Evolutionary conservation across 352 stramenopile species (phyloP).

Genomic region (Vaucheria bursata): DNA sequence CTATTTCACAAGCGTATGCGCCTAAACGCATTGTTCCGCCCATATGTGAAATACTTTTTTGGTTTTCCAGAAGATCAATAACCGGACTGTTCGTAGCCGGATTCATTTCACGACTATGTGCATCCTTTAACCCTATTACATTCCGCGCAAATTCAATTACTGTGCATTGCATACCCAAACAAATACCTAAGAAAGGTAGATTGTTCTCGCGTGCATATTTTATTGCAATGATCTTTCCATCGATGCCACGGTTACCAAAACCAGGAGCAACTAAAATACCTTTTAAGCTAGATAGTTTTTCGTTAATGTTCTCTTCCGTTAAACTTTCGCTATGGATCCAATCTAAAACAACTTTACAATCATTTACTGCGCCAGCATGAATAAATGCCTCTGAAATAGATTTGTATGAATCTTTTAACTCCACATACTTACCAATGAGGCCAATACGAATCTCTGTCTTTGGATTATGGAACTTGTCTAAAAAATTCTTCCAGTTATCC

Average conservation of each 20-base stretch:
- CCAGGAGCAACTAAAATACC: constrained; percentile 88
- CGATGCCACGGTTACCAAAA: constrained; percentile 92
- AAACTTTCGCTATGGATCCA: too few species aligned
- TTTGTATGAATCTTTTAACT: constrained; percentile 96
- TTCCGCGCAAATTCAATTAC: constrained; percentile 95
- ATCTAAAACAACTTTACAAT: constrained; percentile 65
- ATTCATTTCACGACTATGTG: constrained; percentile 90
- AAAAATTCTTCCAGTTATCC: too few species aligned
- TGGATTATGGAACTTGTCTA: too few species aligned
- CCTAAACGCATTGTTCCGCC: constrained; percentile 98
- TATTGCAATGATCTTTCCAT: constrained; percentile 91
- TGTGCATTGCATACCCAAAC: constrained; percentile 82
- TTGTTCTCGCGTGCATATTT: constrained; percentile 74
- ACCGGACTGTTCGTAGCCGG: constrained; percentile 64
- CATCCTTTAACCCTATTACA: constrained; percentile 69
- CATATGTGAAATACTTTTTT: constrained; percentile 68
- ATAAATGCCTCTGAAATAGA: constrained; percentile 85
- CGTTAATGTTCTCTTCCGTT: too few species aligned
- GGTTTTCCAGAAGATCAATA: constrained; percentile 96
- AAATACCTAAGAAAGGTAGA: constrained; percentile 94
- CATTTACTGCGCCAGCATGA: constrained; percentile 27
- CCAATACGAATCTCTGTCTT: constrained; percentile 92
- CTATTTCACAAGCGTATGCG: constrained; percentile 68
- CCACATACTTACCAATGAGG: constrained; percentile 98
- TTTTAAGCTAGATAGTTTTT: not conserved